Conservation (phyloP, 495 filamentous ascomycete species). For the Glonium stellatum region DNA sequence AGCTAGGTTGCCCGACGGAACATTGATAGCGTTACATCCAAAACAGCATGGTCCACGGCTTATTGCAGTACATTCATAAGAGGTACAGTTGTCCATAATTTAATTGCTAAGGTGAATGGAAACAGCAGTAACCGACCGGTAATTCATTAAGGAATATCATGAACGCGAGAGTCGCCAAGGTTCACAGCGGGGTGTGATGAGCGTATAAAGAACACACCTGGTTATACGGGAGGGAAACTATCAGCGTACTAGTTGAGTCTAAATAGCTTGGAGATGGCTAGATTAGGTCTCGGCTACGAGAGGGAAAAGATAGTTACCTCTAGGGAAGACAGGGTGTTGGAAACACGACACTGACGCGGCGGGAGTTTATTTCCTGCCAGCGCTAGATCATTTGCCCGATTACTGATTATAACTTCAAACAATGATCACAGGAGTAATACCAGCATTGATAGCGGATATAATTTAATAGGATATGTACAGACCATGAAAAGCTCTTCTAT, state of each 20-base stretch:
- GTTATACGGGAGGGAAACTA: neutral
- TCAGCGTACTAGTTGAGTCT: neutral
- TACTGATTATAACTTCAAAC: neutral
- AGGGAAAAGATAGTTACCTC: no score
- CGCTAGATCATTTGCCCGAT: no score
- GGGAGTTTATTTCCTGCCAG: no score
- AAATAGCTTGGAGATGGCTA: no score
- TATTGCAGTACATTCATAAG: no score
- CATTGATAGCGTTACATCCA: no score
- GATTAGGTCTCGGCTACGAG: no score
- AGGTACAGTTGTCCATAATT: neutral
- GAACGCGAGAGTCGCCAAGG: neutral
- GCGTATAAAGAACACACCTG: neutral
- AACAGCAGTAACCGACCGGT: neutral
- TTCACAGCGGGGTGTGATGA: neutral
- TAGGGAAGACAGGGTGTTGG: no score
- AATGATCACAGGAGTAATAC: neutral
- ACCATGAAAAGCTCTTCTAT: neutral
- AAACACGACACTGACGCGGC: no score
- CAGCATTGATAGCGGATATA: neutral
- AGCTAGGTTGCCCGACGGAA: no score
- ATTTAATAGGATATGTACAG: constrained; percentile 9
- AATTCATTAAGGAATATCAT: neutral
- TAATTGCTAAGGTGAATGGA: neutral
- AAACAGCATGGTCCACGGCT: no score